Evolutionary conservation across 2,329 filamentous ascomycete genomes (phyloP).

Genomic region (Verticillium dahliae): DNA sequence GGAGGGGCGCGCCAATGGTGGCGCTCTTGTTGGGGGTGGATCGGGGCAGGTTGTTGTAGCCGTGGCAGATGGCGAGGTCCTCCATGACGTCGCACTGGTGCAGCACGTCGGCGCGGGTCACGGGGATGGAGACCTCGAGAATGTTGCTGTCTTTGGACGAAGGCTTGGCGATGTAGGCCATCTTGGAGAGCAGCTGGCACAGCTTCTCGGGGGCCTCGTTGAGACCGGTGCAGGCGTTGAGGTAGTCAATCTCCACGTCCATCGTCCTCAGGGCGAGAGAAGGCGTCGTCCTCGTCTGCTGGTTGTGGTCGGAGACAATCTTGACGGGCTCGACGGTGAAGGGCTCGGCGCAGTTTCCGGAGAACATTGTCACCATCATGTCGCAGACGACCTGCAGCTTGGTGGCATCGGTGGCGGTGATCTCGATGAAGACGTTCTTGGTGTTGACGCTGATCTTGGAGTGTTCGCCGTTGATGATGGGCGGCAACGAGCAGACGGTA

Average conservation of each 20-base stretch:
- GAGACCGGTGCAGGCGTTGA: constrained; percentile 88
- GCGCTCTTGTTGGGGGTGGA: constrained; percentile 80
- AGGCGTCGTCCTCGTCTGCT: constrained; percentile 73
- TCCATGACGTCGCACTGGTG: constrained; percentile 99
- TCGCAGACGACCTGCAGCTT: constrained; percentile 95
- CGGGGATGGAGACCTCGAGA: constrained; percentile 75
- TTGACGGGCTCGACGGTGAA: constrained; percentile 93
- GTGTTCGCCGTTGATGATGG: constrained; percentile 96
- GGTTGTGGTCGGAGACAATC: constrained; percentile 88
- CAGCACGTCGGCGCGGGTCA: constrained; percentile 87
- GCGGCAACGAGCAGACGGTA: constrained; percentile 85
- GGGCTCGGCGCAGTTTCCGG: constrained; percentile 75
- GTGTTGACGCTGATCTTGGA: constrained; percentile 93
- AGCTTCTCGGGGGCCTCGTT: constrained; percentile 67
- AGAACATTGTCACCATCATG: constrained; percentile 97
- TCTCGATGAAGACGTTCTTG: constrained; percentile 93
- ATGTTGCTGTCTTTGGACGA: constrained; percentile 63
- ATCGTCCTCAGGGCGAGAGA: constrained; percentile 70
- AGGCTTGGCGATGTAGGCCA: constrained; percentile 78
- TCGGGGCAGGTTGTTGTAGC: constrained; percentile 91
- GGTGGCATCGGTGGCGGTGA: constrained; percentile 90
- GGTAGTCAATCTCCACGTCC: constrained; percentile 82
- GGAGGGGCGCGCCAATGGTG: constrained; percentile 78
- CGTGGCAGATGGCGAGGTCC: constrained; percentile 92
- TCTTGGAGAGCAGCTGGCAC: constrained; percentile 75